Base-by-base conservation (phyloP, 225 moss, liverwort and hornwort species). In the Sphagnum contortum region DNA sequence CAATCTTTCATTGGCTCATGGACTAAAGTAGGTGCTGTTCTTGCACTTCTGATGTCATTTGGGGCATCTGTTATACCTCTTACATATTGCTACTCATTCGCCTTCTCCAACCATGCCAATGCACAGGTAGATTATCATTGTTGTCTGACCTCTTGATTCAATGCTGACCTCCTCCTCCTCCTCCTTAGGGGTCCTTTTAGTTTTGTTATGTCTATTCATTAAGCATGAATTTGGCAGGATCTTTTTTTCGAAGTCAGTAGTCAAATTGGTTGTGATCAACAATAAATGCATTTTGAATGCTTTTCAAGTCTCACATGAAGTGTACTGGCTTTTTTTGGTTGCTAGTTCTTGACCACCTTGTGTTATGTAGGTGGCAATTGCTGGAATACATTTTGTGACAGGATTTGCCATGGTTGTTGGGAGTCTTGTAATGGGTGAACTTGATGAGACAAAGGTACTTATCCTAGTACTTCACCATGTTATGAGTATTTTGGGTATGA, bases 391-490 rank as follows among this genome's bases (percentile, higher is more conserved):
- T 82, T 96, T 96, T 73, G 76, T 92, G 63, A 92, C 95, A 44
- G 95, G 95, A 14, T 96, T 96, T 60, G 80, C 88, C 50, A 92
- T 80, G 90, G 88, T 96, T 60, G 95, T 96, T 60, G 95, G 92
- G 13, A 96, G 90, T 75, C 71, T 88, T 63, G 92, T 96, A 9
- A 96, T 96, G 95, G 83, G 75, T 54, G 90, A 90, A n/a, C 87
- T 96, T 76, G 74, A 67, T 59, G 92, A 96, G 66, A 96, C 95
- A 0, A 92, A 83, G 90, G 92, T 89, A 57, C 44, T 47, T 2
- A 59, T 6, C 29, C 6, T 53, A 54, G 13, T n/a, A 8, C 3
- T 10, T 8, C 64, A n/a, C n/a, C n/a, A 47, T 3, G 10, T 2
- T 64, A 6, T 64, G 45, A 44, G 45, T 12, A 45, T 9, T n/a